Base-by-base conservation (phyloP, 495 filamentous ascomycete genomes). In the Trichoderma erinaceum region DNA sequence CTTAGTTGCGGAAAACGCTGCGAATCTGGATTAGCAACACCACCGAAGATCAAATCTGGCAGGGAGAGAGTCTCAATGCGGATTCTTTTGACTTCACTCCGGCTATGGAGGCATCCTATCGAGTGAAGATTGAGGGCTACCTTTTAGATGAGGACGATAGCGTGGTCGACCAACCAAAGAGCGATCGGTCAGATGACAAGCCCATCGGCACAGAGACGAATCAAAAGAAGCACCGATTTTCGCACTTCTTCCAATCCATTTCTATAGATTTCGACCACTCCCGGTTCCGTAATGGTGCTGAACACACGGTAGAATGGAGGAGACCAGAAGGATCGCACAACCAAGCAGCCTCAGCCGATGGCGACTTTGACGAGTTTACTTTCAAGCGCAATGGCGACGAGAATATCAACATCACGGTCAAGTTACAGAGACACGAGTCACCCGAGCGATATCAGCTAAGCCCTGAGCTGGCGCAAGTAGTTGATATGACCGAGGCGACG, bases 21-120 rank as follows among this genome's bases (percentile, higher is more conserved):
- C 89, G 92, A 70, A 87, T 99, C 67, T 98, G 93, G 92, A 89
- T 99, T 70, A 92, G 90, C 74, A 99, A 99, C 75, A 97, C 93
- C 1, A 91, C 89, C 27, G 93, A 98, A 77, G 90, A 91, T 72
- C 96, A 98, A 77, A 89, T 91, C 21, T 97, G 96, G 96, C 96
- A 98, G 80, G 83, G 81, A 18, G 85, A 81, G 68, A 79, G 76
- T 38, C 77, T 90, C 68, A 88, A 87, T 66, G 79, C 86, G 69
- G 87, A 92, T 70, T 82, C 81, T 16, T 92, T 92, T 68, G 91
- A 93, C 73, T 94, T 93, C 70, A 85, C 82, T 58, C 84, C 83
- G 43, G 90, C 85, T 68, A 78, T 83, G 43, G 86, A 89, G 63
- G 86, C 89, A 12, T 90, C 88, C 8, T 98, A 94, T 75, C 88